These are phyloP conservation scores for Lepiota venenata DNA, from an alignment of 768 basidiomycete genomes.

Conservation along the genomic window DNA sequence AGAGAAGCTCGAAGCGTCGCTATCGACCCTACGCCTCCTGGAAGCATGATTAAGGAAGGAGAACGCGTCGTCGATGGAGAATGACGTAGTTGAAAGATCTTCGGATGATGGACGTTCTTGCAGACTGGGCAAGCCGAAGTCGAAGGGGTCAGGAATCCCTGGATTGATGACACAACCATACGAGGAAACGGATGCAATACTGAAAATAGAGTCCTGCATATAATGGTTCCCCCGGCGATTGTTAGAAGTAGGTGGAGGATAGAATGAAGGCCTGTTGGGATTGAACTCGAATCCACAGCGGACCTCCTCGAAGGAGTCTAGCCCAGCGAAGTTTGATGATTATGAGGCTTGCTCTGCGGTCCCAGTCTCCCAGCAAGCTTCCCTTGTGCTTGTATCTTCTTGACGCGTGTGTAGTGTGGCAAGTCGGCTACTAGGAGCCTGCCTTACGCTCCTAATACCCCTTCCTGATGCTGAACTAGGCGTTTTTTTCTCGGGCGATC, in stretches of 20 bases:
- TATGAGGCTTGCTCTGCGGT: no score
- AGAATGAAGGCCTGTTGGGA: constrained; percentile 59
- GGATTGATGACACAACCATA: constrained; percentile 65
- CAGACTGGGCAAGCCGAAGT: constrained; percentile 56
- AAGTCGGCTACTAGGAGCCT: no score
- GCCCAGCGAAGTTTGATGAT: constrained; percentile 70
- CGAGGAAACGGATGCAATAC: constrained; percentile 78
- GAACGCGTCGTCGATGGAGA: constrained; percentile 73
- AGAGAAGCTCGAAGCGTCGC: constrained; percentile 77
- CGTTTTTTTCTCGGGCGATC: no score
- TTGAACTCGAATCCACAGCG: constrained; percentile 75
- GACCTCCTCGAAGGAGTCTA: constrained; percentile 78
- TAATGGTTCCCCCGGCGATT: constrained; percentile 35
- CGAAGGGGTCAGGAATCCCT: constrained; percentile 71
- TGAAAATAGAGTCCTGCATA: constrained; percentile 60
- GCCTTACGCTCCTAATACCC: no score
- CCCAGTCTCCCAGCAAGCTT: no score
- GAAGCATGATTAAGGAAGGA: constrained; percentile 46
- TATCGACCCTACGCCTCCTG: constrained; percentile 51
- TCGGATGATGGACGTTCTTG: constrained; percentile 56
- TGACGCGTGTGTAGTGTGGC: no score
- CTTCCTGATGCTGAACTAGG: no score
- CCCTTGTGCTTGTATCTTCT: no score
- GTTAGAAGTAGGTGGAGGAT: constrained; percentile 42
- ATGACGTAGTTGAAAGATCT: constrained; percentile 52